Percentiles rank a stretch among this genome's conserved stretches.
phyloP scores from a whole-genome alignment of 805 yeast genomes.

The Candida krabiensis region DNA sequence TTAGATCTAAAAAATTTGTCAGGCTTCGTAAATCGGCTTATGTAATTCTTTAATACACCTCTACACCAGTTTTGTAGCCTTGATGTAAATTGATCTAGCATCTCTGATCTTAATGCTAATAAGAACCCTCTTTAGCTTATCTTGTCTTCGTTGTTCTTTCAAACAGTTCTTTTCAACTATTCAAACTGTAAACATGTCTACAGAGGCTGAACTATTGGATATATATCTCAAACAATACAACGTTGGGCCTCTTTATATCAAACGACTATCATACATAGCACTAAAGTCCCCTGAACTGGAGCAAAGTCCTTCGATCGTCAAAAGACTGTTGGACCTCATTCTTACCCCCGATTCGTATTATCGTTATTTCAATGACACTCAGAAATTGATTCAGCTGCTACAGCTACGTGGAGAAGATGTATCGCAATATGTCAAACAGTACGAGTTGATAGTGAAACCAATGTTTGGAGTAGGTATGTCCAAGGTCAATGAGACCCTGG shows the following conservation, averaged over 20 bases:
- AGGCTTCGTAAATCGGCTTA: no score
- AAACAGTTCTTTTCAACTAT: no score
- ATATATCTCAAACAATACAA: slow-evolving; percentile 11
- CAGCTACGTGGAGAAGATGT: slow-evolving; percentile 7
- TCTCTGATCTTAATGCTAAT: no score
- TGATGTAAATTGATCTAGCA: no score
- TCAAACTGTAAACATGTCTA: no score
- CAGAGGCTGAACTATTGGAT: slow-evolving; percentile 10
- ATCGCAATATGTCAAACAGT: slow-evolving; percentile 6
- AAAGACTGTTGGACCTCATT: slow-evolving; percentile 16
- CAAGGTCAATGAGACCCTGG: slow-evolving; percentile 4
- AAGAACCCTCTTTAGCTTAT: no score
- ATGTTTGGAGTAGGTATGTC: slow-evolving; percentile 1
- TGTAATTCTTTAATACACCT: no score
- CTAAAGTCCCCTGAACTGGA: slow-evolving; percentile 11
- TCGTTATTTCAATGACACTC: slow-evolving; percentile 16
- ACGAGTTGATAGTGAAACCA: slow-evolving; percentile 7
- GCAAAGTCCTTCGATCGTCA: slow-evolving; percentile 3
- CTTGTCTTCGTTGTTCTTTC: no score
- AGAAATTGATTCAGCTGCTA: slow-evolving; percentile 10
- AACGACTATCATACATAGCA: slow-evolving; percentile 20
- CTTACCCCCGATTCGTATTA: slow-evolving; percentile 13
- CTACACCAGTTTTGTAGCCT: no score
- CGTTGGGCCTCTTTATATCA: slow-evolving; percentile 21
- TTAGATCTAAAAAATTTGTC: no score